These are phyloP conservation scores for Dictyostelium intermedium DNA, from an alignment of 78 protist species.

Conservation along the genomic window DNA sequence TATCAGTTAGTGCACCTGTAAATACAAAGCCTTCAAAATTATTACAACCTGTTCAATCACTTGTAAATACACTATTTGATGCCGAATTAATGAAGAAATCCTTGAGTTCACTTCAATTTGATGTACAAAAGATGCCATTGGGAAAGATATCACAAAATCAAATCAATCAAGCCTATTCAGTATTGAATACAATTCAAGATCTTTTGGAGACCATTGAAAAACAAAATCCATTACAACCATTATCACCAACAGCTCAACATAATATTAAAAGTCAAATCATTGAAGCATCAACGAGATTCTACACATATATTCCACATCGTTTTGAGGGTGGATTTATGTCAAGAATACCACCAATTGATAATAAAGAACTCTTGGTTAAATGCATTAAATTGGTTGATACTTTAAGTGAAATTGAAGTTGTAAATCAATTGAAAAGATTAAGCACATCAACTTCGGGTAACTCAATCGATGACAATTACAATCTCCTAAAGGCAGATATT, in stretches of 20 bases:
- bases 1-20: background rate
- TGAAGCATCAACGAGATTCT: conserved; percentile 35
- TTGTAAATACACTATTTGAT: conserved; percentile 70
- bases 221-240: background rate
- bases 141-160: conserved; percentile 86
- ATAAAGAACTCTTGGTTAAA: conserved; percentile 27
- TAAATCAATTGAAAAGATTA: conserved; percentile 51
- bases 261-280: background rate
- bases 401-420: conserved; percentile 84
- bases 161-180: conserved; percentile 67
- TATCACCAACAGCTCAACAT: background rate
- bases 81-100: conserved; percentile 41
- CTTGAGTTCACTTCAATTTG: conserved; percentile 47
- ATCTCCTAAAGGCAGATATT: background rate
- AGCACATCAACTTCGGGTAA: conserved; percentile 9
- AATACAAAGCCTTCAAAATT: background rate
- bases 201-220: background rate
- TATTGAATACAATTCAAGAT: conserved; percentile 77
- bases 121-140: conserved; percentile 86
- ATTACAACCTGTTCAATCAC: conserved; percentile 10
- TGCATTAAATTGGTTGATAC: conserved; percentile 79
- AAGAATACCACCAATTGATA: conserved; percentile 37
- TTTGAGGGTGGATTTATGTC: conserved; percentile 26
- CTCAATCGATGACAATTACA: conserved; percentile 29
- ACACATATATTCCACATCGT: conserved; percentile 76